Base-by-base conservation (phyloP, 2,329 filamentous ascomycete genomes). In the Alternaria ventricosa region DNA sequence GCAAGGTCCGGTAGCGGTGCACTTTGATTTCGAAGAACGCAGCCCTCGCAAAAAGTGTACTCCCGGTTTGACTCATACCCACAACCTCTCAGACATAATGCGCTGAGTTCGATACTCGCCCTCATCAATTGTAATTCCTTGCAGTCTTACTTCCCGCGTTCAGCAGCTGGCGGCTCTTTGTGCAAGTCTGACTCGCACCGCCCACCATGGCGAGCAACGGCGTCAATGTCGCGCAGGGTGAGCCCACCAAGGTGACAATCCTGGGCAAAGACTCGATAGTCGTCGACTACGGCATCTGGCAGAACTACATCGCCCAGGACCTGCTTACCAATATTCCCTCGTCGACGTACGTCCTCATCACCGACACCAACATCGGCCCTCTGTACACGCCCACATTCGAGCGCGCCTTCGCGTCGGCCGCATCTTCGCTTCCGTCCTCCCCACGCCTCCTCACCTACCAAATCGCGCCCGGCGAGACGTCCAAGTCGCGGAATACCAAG, bases 261-360 rank as follows among this genome's bases (percentile, higher is more conserved):
- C 85, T 99, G 63, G 94, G 94, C 71, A 92, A 92, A 75, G 93
- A 97, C 72, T 91, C 91, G 75, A 98, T 99, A 72, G 86, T 97
- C 68, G 90, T 97, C 75, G 93, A 97, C 78, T 93, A 97, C 79
- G 93, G 91, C 69, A 88, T 99, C 60, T 97, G 94, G 93, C 88
- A 90, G 67, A 87, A 87, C 76, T 96, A 92, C 78, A 90, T 98
- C 67, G 89, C 90, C 57, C 83, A 89, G 71, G 95, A 99, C 81
- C 86, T 99, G 60, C 85, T 98, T 66, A 82, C 86, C 59, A 92
- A 91, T 78, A 85, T 96, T 64, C 82, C 87, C 55, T 96, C 94
- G 20, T 96, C 94, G 18, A 98, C 95, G 65, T 99, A 98, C 79
- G 91, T 98, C 62, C 90, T 99, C 65, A 92, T 99, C 75, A 98